Conservation (phyloP, 139 green algal genomes). For the Coelastrella sp. region DNA sequence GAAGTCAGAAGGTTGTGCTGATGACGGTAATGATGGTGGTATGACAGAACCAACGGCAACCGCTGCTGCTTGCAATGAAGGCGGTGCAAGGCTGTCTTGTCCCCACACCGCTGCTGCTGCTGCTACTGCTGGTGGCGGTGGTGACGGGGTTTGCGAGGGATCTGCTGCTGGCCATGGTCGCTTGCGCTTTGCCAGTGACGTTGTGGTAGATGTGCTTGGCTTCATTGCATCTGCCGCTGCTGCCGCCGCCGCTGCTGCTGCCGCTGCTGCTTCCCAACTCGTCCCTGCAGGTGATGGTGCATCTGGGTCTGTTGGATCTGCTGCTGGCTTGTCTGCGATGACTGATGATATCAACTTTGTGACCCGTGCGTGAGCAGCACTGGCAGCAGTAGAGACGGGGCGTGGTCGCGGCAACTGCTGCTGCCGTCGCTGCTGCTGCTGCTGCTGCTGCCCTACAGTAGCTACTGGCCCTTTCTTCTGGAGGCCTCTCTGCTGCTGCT, state of each 20-base stretch:
- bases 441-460: background rate
- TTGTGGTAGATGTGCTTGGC: background rate
- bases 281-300: background rate
- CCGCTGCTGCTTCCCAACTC: background rate
- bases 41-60: too few relatives aligned
- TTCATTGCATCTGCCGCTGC: background rate
- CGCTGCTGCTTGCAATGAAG: constrained; percentile 1
- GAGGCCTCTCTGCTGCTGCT: background rate
- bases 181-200: background rate
- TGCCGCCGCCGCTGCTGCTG: background rate
- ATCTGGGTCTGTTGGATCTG: background rate
- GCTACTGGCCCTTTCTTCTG: background rate
- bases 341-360: background rate
- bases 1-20: too few relatives aligned
- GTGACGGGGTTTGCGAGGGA: background rate
- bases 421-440: background rate
- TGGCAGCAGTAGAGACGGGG: background rate
- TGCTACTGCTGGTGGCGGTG: background rate
- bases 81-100: too few relatives aligned
- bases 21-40: too few relatives aligned
- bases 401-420: background rate
- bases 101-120: background rate
- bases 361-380: background rate
- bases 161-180: background rate
- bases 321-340: background rate